Percentiles rank a stretch among this genome's conserved stretches.
Conservation (phyloP, 2,329 filamentous ascomycete species). For the Neonectria punicea region DNA sequence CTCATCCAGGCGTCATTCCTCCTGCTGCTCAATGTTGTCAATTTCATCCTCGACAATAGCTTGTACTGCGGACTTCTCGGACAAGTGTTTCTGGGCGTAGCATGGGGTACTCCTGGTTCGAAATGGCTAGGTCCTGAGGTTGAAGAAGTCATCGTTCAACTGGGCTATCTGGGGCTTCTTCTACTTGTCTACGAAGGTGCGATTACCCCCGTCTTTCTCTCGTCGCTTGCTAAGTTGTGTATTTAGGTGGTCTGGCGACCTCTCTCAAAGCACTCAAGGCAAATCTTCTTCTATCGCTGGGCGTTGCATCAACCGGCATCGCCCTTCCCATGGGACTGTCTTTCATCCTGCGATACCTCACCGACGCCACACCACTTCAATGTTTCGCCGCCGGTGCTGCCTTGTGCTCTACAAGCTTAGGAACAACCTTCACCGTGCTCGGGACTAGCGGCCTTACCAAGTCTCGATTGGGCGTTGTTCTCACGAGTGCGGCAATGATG, state of each 20-base stretch:
- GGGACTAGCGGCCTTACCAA: slow-evolving; percentile 54
- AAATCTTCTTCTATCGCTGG: slow-evolving; percentile 68
- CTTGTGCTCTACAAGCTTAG: slow-evolving; percentile 78
- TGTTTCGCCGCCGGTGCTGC: slow-evolving; percentile 79
- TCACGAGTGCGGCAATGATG: slow-evolving; percentile 81
- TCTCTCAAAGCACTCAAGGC: slow-evolving; percentile 57
- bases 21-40: slow-evolving; percentile 68
- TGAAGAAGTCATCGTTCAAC: slow-evolving; percentile 67
- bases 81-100: slow-evolving; percentile 76
- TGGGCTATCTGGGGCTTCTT: slow-evolving; percentile 80
- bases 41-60: slow-evolving; percentile 65
- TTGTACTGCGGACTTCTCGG: slow-evolving; percentile 78
- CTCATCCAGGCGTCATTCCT: slow-evolving; percentile 71
- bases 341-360: slow-evolving; percentile 65
- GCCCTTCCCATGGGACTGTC: slow-evolving; percentile 71
- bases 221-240: not conserved
- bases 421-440: slow-evolving; percentile 72
- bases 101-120: slow-evolving; percentile 74
- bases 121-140: slow-evolving; percentile 64
- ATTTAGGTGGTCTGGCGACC: slow-evolving; percentile 62
- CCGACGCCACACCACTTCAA: slow-evolving; percentile 65
- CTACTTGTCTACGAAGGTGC: slow-evolving; percentile 76
- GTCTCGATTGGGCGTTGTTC: slow-evolving; percentile 67
- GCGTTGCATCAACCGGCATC: slow-evolving; percentile 75
- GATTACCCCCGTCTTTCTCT: fast-evolving